Base-by-base conservation (phyloP, 768 basidiomycete species). In the Pleurotus tuber-regium region DNA sequence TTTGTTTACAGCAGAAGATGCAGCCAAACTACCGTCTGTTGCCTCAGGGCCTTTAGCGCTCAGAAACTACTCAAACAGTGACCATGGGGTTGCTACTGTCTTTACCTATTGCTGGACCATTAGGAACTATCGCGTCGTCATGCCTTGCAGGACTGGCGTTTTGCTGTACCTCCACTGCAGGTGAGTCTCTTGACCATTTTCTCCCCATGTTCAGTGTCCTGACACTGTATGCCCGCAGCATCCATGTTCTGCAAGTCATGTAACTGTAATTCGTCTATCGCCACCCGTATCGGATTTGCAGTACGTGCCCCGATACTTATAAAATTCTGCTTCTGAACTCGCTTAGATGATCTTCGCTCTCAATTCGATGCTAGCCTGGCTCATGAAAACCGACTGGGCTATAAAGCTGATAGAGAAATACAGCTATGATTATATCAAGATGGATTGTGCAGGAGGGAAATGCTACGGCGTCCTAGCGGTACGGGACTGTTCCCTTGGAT, bases 241-340 rank as follows among this genome's bases (percentile, higher is more conserved):
- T 93, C 91, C 29, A 93, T 96, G 82, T 92, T 97, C 73, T 94
- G 86, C 80, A 98, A 97, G 76, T 93, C 90, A 26, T 99, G 96
- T 70, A 98, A 98, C 66, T 99, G 97, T 73, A 98, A 98, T 66
- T 96, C 93, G 7, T 96, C 93, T 0, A 98, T 99, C 59, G 97
- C 97, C 0, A 98, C 95, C 38, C 87, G 95, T 62, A 87, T 98
- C 52, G 95, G 95, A 28, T 97, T 94, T 69, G 93, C 92, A 12
- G 93, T 92, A 65, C 53, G 87, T 66, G 19, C 36, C 25, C 50
- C n/a, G 18, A 12, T 4, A n/a, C 4, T n/a, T 40, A n/a, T 35
- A 46, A 8, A 29, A 9, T 23, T 1, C 26, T 33, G 11, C 18
- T 23, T 8, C 41, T 42, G 10, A 42, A 19, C 18, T 31, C 38